phyloP scores from a whole-genome alignment of 208 protist genomes.

The Acanthamoeba lenticulata region DNA sequence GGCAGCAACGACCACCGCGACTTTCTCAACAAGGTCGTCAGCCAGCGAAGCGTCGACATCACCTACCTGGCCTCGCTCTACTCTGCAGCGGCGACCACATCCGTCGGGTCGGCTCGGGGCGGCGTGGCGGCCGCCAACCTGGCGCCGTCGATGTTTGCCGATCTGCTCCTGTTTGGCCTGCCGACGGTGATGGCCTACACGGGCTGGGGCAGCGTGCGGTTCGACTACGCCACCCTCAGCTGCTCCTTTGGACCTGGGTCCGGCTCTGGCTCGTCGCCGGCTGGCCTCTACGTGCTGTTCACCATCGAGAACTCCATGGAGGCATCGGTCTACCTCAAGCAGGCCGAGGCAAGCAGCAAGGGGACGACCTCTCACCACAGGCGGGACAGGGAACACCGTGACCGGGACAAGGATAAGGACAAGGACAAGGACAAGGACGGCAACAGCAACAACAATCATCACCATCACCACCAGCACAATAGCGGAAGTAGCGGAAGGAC shows the following conservation, averaged over 20 bases:
- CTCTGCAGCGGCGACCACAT: background rate
- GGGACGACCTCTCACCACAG: background rate
- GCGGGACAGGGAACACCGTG: too few species aligned
- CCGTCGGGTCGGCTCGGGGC: background rate
- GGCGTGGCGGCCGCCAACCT: background rate
- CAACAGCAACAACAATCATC: background rate
- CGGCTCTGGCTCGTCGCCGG: too few species aligned
- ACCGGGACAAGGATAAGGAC: too few species aligned
- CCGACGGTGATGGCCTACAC: background rate
- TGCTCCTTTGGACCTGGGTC: background rate
- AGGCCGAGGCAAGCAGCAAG: background rate
- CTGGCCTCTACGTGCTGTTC: background rate
- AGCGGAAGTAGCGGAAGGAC: too few species aligned
- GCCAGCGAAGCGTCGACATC: background rate
- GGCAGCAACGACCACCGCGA: background rate
- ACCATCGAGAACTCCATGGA: background rate
- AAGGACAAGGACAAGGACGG: background rate
- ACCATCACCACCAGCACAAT: too few species aligned
- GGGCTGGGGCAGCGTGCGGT: background rate
- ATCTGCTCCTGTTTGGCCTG: background rate
- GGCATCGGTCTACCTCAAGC: background rate
- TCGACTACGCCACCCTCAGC: background rate
- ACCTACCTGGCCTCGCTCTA: background rate
- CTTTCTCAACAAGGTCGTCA: background rate
- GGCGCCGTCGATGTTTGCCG: background rate